Evolutionary conservation across 1,284 basidiomycete species (phyloP).

Genomic region (Termitomyces sp.): DNA sequence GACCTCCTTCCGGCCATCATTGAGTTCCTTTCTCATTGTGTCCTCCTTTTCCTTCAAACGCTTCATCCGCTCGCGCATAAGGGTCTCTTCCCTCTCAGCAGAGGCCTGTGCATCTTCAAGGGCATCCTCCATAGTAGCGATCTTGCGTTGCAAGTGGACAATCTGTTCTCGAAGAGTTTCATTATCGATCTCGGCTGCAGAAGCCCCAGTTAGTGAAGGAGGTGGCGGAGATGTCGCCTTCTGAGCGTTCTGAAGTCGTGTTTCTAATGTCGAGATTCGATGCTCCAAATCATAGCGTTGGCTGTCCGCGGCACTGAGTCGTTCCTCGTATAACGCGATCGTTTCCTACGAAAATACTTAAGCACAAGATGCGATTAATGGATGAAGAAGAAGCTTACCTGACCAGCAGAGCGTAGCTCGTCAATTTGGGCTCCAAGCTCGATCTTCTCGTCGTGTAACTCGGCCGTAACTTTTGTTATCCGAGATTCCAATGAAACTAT

Average conservation of each 20-base stretch:
- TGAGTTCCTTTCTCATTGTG: conserved; percentile 62
- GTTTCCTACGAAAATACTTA: conserved; percentile 67
- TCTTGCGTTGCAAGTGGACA: conserved; percentile 77
- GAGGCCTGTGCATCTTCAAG: conserved; percentile 74
- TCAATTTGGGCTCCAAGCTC: conserved; percentile 72
- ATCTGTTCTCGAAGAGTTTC: conserved; percentile 87
- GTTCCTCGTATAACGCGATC: conserved; percentile 88
- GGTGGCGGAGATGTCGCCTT: conserved; percentile 36
- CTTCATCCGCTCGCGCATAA: conserved; percentile 59
- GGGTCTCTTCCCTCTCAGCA: conserved; percentile 71
- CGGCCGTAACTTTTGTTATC: conserved; percentile 38
- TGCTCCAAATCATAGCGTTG: conserved; percentile 79
- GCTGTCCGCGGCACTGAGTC: conserved; percentile 64
- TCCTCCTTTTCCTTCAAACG: conserved; percentile 79
- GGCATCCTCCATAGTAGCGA: conserved; percentile 75
- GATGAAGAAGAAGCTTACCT: conserved; percentile 43
- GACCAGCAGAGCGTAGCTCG: conserved; percentile 78
- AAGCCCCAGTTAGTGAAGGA: conserved; percentile 25
- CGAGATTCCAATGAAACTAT: conserved; percentile 49
- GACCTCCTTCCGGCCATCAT: conserved; percentile 56
- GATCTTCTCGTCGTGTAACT: conserved; percentile 61
- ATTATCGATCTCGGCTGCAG: conserved; percentile 85
- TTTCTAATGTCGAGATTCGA: conserved; percentile 59
- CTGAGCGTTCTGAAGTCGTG: conserved; percentile 38
- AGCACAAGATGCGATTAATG: conserved; percentile 1